These are phyloP conservation scores for Malus hybrid DNA, from an alignment of 331 rosid genomes.

Conservation along the genomic window DNA sequence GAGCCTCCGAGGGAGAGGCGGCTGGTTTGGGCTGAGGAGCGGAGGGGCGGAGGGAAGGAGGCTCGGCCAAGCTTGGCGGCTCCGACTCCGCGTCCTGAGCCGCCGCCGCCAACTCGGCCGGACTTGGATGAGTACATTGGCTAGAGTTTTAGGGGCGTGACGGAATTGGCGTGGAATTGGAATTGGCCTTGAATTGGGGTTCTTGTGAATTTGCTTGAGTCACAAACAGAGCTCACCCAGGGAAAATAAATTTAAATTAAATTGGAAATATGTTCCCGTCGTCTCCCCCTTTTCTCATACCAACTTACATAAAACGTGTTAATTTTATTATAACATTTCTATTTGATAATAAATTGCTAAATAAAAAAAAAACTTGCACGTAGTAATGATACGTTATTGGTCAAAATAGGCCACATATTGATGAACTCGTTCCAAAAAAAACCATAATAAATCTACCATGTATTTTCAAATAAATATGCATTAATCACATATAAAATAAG, in stretches of 20 bases:
- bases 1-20: slow-evolving; percentile 46
- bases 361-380: too few species aligned
- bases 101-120: slow-evolving; percentile 46
- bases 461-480: too few species aligned
- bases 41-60: slow-evolving; percentile 46
- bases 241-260: too few species aligned
- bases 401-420: too few species aligned
- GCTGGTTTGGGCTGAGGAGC: slow-evolving; percentile 25
- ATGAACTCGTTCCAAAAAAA: too few species aligned
- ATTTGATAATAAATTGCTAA: too few species aligned
- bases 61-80: slow-evolving; percentile 40
- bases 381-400: too few species aligned
- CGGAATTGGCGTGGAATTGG: slow-evolving; percentile 14
- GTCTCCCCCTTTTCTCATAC: too few species aligned
- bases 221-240: background rate
- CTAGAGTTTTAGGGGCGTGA: background rate
- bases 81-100: slow-evolving; percentile 38
- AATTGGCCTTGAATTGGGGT: background rate
- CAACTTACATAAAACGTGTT: too few species aligned
- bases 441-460: too few species aligned
- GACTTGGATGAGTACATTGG: slow-evolving; percentile 74
- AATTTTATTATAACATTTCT: too few species aligned
- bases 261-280: background rate
- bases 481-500: too few species aligned
- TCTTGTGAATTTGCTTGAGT: background rate